These are phyloP conservation scores for Leishmania major DNA, from an alignment of 208 protist species.

Conservation along the genomic window DNA sequence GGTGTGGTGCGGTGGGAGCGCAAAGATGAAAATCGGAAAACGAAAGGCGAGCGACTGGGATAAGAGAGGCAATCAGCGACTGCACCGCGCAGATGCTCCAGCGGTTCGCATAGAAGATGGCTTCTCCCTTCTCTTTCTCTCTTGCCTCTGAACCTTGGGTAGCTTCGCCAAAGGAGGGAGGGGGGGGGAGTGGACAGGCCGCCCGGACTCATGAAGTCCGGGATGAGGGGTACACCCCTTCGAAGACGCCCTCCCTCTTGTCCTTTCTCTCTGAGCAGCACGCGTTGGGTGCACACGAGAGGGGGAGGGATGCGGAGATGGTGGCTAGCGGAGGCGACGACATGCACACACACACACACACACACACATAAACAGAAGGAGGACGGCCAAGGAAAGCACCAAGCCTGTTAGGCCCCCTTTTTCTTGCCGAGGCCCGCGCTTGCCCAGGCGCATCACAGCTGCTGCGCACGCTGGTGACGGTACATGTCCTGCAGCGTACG, in stretches of 20 bases:
- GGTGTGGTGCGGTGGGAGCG: background rate
- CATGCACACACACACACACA: background rate
- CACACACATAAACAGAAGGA: background rate
- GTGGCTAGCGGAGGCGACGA: background rate
- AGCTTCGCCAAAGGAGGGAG: background rate
- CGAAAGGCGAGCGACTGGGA: background rate
- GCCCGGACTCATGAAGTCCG: background rate
- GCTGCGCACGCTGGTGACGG: conserved; percentile 27
- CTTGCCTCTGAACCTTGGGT: background rate
- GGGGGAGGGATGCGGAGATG: background rate
- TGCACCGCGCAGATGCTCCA: background rate
- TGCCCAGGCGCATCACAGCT: background rate
- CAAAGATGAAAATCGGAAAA: background rate
- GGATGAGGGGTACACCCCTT: background rate
- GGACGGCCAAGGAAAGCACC: background rate
- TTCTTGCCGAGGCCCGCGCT: background rate
- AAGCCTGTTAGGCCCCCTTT: background rate
- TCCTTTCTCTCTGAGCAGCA: background rate
- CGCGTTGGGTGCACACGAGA: background rate
- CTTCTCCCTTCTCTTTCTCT: background rate
- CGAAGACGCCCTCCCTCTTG: background rate
- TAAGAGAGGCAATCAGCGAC: background rate
- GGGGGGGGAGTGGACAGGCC: background rate
- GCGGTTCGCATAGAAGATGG: background rate
- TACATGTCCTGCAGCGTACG: conserved; percentile 56